Base-by-base conservation (phyloP, 805 yeast species). In the Yarrowia osloensis region DNA sequence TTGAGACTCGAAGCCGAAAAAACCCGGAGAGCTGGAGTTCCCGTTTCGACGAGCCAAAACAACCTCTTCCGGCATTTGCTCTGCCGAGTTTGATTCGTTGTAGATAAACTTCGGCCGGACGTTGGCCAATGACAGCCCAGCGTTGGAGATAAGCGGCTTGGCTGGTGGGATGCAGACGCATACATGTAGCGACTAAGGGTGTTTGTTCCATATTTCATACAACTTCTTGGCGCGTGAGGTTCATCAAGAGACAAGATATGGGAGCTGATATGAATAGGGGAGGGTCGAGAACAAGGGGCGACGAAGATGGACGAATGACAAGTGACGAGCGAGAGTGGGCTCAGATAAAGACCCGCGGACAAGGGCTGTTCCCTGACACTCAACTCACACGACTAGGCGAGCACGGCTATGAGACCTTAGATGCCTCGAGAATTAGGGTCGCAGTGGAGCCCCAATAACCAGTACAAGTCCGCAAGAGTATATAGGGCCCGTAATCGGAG, bases 161-260 rank as follows among this genome's bases (percentile, higher is more conserved):
- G 46, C 62, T 54, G 44, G 62, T 54, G 40, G 57, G 29, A 31
- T 33, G 57, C 57, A 33, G 22, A 22, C 19, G 40, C 40, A 31
- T 31, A 31, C 57, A 22, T 21, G 57, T 33, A 50, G 57, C 57
- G 57, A 33, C 57, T 13, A 5, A 7, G 40, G 40, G 19, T 29
- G 57, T 13, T 37, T 39, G 44, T 54, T 54, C 44, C 33, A 26
- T 8, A 39, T 15, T 54, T 54, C 62, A 54, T 54, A 54, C 37
- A 37, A 54, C 35, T 39, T 35, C 62, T 54, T 54, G 62, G 62
- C 62, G 46, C 62, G 33, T 35, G 62, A 24, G 46, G 62, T 54
- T 50, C 40, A 19, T 15, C n/a, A 19, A 13, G 12, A 44, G 37
- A n/a, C 15, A 28, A 15, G 12, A 22, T 15, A 28, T 39, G n/a